Base-by-base conservation (phyloP, 805 yeast genomes). In the Candida namnaoensis region DNA sequence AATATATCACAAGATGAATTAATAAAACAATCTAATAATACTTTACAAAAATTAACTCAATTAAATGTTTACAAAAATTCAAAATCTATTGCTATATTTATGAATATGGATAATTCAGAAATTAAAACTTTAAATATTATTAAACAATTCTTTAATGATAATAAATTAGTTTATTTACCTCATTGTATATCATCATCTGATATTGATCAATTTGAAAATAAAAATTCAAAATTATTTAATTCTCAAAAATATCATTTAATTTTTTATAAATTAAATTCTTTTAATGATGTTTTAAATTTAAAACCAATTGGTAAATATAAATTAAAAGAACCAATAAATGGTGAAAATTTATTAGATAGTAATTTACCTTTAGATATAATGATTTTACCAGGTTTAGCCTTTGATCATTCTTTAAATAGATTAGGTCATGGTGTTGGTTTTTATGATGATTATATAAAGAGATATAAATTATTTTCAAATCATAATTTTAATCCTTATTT, bases 401-500 rank as follows among this genome's bases (percentile, higher is more conserved):
- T 86, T 58, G 72, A 85, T 1, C 48, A 33, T 11, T 47, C 55
- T 11, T 51, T 56, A 6, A 39, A 48, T 24, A 58, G 99, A 41
- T 57, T 91, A 41, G 99, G 99, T 1, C 95, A 88, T 57, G 99
- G 99, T 1, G 91, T 81, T 5, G 99, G 97, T 0, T 88, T 76
- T 58, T 91, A 93, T 58, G 99, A 91, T 57, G 87, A 82, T 51
- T 84, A 69, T 51, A 70, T 84, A 35, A 63, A 68, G 37, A 62
- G 82, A 39, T 78, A 78, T 49, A 24, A 46, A 9, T 43, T 48
- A 3, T 38, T 32, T 19, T 54, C 49, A 32, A 43, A 41, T 2
- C 10, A 10, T 30, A 43, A 44, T 23, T 19, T 19, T 19, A 47
- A 37, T 14, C 82, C 83, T 0, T 57, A 54, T 32, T 50, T 78